These are phyloP conservation scores for Aspergillus piperis DNA, from an alignment of 2,329 filamentous ascomycete genomes.

Conservation along the genomic window DNA sequence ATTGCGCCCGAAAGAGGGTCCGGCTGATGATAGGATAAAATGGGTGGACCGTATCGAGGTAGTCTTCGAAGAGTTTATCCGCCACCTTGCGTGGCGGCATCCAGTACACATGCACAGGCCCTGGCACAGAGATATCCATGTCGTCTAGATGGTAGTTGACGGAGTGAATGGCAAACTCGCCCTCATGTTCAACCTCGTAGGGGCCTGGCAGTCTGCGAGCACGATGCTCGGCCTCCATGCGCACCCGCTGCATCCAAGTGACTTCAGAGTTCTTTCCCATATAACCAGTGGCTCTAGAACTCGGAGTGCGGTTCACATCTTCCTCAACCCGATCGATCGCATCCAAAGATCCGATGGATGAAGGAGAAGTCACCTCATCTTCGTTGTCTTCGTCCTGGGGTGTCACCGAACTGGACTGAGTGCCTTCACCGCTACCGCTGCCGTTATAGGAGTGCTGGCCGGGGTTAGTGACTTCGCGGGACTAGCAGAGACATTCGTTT, in stretches of 20 bases:
- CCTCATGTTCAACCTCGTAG: constrained; percentile 33
- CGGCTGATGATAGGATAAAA: constrained; percentile 49
- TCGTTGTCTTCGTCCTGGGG: constrained; percentile 32
- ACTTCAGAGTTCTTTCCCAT: constrained; percentile 51
- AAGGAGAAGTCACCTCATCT: constrained; percentile 32
- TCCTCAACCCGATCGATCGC: constrained; percentile 50
- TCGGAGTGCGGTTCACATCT: constrained; percentile 43
- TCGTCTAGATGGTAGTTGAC: constrained; percentile 49
- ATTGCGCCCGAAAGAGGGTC: constrained; percentile 44
- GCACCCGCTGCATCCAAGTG: constrained; percentile 48
- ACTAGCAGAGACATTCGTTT: constrained; percentile 1
- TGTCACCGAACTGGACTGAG: constrained; percentile 33
- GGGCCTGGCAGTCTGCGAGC: constrained; percentile 30
- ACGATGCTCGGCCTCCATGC: constrained; percentile 40
- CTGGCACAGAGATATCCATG: constrained; percentile 42
- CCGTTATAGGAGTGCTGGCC: constrained; percentile 24
- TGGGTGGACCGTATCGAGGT: constrained; percentile 45
- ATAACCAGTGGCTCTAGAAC: constrained; percentile 43
- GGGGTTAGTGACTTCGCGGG: neutral
- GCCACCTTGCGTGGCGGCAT: constrained; percentile 45
- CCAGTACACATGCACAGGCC: constrained; percentile 44
- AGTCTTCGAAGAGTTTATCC: constrained; percentile 45
- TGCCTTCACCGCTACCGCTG: constrained; percentile 22
- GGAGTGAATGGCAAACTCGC: constrained; percentile 35
- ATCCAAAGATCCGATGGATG: constrained; percentile 46